A percentile compares a stretch with the other conserved stretches of the same genome.
Conservation (phyloP, 2,329 filamentous ascomycete genomes). For the Fusarium abutilonis region DNA sequence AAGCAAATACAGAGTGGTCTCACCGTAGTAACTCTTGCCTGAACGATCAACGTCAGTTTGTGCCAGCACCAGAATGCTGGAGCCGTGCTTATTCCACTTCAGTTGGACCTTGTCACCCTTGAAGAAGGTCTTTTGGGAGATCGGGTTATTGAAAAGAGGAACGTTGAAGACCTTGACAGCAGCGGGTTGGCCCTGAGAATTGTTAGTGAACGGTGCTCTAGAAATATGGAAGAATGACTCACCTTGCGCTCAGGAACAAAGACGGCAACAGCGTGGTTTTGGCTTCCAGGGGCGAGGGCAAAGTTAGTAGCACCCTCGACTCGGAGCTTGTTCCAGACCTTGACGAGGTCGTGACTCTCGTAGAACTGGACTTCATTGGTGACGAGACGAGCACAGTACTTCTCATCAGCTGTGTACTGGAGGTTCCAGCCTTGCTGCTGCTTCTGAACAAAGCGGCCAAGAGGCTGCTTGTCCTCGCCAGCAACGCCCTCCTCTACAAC, state of each 20-base stretch:
- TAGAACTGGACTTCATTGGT: conserved; percentile 99
- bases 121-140: conserved; percentile 99
- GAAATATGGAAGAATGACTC: conserved; percentile 19
- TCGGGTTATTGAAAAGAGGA: conserved; percentile 81
- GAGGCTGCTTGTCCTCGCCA: conserved; percentile 73
- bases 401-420: conserved; percentile 94
- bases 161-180: conserved; percentile 95
- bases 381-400: conserved; percentile 89
- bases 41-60: conserved; percentile 98
- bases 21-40: conserved; percentile 99
- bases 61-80: conserved; percentile 90
- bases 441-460: conserved; percentile 95
- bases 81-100: conserved; percentile 96
- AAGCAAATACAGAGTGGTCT: conserved; percentile 95
- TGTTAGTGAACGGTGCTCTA: conserved; percentile 23
- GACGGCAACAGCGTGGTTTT: conserved; percentile 90
- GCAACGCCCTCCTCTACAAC: conserved; percentile 75
- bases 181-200: conserved; percentile 82
- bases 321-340: conserved; percentile 93
- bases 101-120: conserved; percentile 99
- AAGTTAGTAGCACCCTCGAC: conserved; percentile 92
- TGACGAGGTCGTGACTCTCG: conserved; percentile 83
- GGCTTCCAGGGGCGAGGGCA: conserved; percentile 81
- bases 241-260: conserved; percentile 97
- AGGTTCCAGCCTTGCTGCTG: conserved; percentile 95